Evolutionary conservation across 2,329 filamentous ascomycete species (phyloP), one percentile per base, ranked within the genome.

Genomic region (Beauveria sp.): DNA sequence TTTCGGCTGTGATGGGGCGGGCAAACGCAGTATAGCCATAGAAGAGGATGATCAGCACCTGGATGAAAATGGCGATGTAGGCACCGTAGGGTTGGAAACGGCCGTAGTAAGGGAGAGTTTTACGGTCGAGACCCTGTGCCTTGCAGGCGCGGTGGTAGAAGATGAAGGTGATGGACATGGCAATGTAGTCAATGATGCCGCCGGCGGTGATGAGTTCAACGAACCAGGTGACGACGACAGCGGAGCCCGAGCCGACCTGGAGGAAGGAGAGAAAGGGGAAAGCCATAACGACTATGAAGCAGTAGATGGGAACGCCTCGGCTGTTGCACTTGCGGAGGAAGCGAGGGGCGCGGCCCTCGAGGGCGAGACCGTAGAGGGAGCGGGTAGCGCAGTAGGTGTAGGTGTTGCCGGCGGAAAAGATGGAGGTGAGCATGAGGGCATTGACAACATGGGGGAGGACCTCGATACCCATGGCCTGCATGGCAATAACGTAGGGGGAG

Each of bases 401-500:
- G 8, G 77, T 79, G 68, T 81, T 82, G 16, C 79, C 79, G 31
- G 77, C 77, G 12, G 77, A 79, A 67, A 76, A 76, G 65, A 76
- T 76, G 62, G 74, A 76, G 7, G 74, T 77, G 61, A 77, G 64
- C 71, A 77, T 72, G 58, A 78, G 71, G 18, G 83, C 84, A 66
- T 87, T 87, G 66, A 84, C 78, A 20, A 87, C 75, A 58, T 84
- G 76, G 8, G 83, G 83, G 34, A 87, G 77, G 12, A 80, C 80
- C 0, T 70, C 67, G 60, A 87, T 77, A 10, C 77, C 73, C 64
- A 86, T 66, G 66, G 83, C 83, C 56, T 76, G 72, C 81, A 86
- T 85, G 54, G 83, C 83, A 67, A 87, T 85, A 61, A 86, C 83
- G 66, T 86, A 87, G 2, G 84, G 84, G 31, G 84, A 87, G 0